phyloP scores from a whole-genome alignment of 352 stramenopile species.

The Globisporangium paddicum region DNA sequence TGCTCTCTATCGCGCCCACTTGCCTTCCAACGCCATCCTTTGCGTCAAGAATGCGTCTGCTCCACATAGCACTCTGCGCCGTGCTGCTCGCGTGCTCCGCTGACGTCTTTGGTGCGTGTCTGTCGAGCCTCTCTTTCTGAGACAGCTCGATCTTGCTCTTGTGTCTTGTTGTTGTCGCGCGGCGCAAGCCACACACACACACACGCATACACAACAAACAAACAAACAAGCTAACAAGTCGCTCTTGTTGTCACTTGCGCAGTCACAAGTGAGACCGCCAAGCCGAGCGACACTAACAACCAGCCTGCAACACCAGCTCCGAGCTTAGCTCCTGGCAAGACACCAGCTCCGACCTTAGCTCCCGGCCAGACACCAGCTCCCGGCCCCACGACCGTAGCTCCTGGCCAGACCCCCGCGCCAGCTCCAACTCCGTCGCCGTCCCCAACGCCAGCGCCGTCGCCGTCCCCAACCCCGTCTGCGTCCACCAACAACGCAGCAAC shows the following conservation, averaged over 20 bases:
- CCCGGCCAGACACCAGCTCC: neutral
- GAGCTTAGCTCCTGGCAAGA: slow-evolving; percentile 2
- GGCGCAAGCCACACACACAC: too few relatives aligned
- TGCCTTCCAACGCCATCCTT: neutral
- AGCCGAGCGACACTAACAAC: slow-evolving; percentile 31
- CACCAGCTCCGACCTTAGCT: slow-evolving; percentile 1
- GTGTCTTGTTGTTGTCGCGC: slow-evolving; percentile 8
- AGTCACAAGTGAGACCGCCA: slow-evolving; percentile 10
- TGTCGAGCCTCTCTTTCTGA: slow-evolving; percentile 1
- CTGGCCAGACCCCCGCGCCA: neutral
- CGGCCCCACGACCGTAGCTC: neutral
- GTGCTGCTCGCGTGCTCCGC: neutral
- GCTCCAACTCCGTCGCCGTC: neutral
- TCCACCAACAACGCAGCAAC: neutral
- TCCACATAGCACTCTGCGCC: neutral
- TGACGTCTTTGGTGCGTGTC: slow-evolving; percentile 7
- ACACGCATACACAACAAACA: neutral
- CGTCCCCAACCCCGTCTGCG: slow-evolving; percentile 8
- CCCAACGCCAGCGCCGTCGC: neutral
- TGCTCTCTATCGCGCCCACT: neutral
- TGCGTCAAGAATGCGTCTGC: slow-evolving; percentile 5
- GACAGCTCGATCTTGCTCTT: neutral
- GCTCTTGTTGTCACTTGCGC: neutral
- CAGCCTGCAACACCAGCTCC: slow-evolving; percentile 16
- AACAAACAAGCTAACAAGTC: neutral